These are phyloP conservation scores for Trapa bicornis DNA, from an alignment of 345 rosid species.

Conservation along the genomic window DNA sequence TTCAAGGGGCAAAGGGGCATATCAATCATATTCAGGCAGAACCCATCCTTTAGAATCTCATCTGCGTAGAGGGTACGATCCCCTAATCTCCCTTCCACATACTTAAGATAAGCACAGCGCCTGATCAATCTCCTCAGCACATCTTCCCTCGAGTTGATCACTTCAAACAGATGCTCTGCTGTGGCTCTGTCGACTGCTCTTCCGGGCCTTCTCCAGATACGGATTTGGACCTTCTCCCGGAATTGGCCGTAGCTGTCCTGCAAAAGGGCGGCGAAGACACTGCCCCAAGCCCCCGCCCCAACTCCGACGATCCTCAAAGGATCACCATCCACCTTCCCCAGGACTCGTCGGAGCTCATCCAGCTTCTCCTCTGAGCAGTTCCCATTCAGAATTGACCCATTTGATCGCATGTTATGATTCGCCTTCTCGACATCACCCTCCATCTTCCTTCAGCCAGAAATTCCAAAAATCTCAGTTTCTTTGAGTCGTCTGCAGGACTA, in stretches of 20 bases:
- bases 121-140: constrained; percentile 82
- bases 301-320: constrained; percentile 79
- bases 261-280: constrained; percentile 80
- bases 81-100: constrained; percentile 90
- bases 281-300: constrained; percentile 99
- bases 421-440: constrained; percentile 35
- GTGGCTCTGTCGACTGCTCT: constrained; percentile 59
- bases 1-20: constrained; percentile 87
- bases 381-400: constrained; percentile 15
- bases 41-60: constrained; percentile 93
- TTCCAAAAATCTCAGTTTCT: too few species aligned
- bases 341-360: constrained; percentile 53
- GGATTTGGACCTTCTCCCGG: constrained; percentile 75
- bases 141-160: constrained; percentile 88
- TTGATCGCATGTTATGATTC: constrained; percentile 13
- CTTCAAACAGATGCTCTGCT: constrained; percentile 91
- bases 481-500: not conserved
- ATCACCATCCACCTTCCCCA: constrained; percentile 73
- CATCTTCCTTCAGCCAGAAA: constrained; percentile 22
- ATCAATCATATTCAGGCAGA: constrained; percentile 91
- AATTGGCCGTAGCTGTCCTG: constrained; percentile 78
- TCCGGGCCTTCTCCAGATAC: constrained; percentile 93
- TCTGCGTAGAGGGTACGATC: constrained; percentile 76
- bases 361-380: constrained; percentile 50
- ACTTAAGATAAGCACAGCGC: constrained; percentile 89